Conservation (phyloP, 371 early-diverging fungal genomes). For the Amoeboaphelidium occidentale region DNA sequence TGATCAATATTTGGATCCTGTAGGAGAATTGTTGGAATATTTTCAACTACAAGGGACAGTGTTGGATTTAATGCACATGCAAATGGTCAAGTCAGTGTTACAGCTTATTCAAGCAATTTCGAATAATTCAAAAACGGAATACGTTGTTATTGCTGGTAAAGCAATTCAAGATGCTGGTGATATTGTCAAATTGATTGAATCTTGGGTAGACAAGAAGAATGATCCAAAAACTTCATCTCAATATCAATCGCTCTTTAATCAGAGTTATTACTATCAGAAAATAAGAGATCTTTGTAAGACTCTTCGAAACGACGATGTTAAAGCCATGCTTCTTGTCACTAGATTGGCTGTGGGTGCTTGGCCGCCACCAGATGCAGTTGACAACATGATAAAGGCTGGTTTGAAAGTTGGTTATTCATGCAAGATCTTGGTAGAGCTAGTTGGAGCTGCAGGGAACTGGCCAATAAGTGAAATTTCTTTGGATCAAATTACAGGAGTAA, state of each 20-base stretch:
- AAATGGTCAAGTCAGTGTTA: conserved; percentile 3
- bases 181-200: conserved; percentile 12
- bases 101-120: conserved; percentile 20
- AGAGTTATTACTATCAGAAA: conserved; percentile 1
- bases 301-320: conserved; percentile 10
- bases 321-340: conserved; percentile 16
- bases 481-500: conserved; percentile 8
- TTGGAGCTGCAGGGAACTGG: conserved; percentile 13
- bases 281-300: conserved; percentile 5
- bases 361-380: conserved; percentile 21
- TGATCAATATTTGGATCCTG: neutral
- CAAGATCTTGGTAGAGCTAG: conserved; percentile 10
- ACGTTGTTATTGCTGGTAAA: conserved; percentile 18
- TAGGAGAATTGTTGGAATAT: neutral
- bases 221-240: neutral
- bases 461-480: conserved; percentile 10
- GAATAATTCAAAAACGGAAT: conserved; percentile 16
- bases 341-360: conserved; percentile 22
- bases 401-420: conserved; percentile 10
- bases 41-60: neutral
- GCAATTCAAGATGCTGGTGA: conserved; percentile 15
- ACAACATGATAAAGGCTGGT: conserved; percentile 19
- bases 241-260: conserved; percentile 4
- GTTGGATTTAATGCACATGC: neutral
- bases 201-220: neutral